These are phyloP conservation scores for Tetragonia tetragonoides DNA, from an alignment of 148 eudicot genomes.

Conservation along the genomic window DNA sequence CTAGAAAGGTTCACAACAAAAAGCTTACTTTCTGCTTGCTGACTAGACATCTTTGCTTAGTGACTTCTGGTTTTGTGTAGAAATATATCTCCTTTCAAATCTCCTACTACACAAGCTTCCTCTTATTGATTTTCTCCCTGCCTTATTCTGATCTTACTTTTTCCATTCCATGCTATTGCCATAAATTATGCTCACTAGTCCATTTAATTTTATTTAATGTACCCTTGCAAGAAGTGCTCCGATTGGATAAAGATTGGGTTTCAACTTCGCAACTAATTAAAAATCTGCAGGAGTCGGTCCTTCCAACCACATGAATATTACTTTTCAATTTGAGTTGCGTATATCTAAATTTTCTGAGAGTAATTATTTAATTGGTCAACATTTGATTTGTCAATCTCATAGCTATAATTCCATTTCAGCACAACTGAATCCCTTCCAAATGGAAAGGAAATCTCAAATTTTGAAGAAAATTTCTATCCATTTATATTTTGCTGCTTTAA, in stretches of 20 bases:
- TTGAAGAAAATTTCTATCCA: neutral
- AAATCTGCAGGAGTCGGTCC: neutral
- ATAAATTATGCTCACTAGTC: neutral
- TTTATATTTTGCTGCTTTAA: neutral
- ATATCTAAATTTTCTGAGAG: neutral
- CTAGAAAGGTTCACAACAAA: no score
- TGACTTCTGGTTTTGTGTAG: neutral
- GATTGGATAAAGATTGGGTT: constrained; percentile 2
- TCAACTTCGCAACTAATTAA: neutral
- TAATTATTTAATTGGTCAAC: neutral
- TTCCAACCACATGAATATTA: neutral
- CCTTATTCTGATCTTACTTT: neutral
- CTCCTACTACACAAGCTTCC: neutral
- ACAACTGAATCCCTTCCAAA: neutral
- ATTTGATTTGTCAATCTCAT: neutral
- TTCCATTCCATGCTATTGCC: neutral
- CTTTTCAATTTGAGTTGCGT: neutral
- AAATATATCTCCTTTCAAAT: neutral
- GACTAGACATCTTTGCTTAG: neutral
- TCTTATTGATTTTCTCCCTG: neutral
- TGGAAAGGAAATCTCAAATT: neutral
- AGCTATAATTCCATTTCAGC: neutral
- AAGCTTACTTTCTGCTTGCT: neutral
- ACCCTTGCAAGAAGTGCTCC: neutral
- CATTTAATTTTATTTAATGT: neutral